A percentile compares a stretch with the other conserved stretches of the same genome.
Conservation (phyloP, 768 basidiomycete genomes). For the Lentinula aciculospora region DNA sequence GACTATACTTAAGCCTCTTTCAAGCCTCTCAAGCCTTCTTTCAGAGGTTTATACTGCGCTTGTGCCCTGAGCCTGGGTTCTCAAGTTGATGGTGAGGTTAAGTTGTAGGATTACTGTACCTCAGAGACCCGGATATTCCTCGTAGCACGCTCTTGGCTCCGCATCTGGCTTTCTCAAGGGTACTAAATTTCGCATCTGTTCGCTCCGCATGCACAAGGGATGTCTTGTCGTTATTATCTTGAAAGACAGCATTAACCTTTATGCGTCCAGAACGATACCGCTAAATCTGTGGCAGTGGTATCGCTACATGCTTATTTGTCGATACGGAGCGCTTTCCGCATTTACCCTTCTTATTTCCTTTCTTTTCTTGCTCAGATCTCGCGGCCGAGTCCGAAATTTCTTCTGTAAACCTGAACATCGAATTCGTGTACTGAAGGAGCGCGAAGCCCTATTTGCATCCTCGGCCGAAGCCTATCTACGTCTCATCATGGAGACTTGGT, state of each 20-base stretch:
- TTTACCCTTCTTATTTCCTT: neutral
- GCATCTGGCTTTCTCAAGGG: neutral
- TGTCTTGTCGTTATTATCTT: neutral
- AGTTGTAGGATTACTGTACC: neutral
- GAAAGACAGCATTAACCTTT: neutral
- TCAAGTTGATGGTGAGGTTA: neutral
- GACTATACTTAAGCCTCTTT: neutral
- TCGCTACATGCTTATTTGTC: neutral
- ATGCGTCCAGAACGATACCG: neutral
- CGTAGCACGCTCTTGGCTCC: neutral
- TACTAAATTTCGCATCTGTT: neutral
- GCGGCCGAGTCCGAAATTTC: neutral
- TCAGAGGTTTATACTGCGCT: neutral
- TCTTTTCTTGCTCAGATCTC: neutral
- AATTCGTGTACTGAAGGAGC: neutral
- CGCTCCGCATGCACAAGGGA: neutral
- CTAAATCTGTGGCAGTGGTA: neutral
- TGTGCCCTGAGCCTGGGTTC: neutral
- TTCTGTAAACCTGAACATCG: neutral
- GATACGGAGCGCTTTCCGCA: neutral
- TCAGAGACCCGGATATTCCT: neutral
- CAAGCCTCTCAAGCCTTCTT: neutral
- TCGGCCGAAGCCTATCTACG: neutral
- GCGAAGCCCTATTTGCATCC: neutral
- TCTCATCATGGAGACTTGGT: neutral